Evolutionary conservation across 805 yeast genomes (phyloP).

Genomic region (Torulaspora delbrueckii): DNA sequence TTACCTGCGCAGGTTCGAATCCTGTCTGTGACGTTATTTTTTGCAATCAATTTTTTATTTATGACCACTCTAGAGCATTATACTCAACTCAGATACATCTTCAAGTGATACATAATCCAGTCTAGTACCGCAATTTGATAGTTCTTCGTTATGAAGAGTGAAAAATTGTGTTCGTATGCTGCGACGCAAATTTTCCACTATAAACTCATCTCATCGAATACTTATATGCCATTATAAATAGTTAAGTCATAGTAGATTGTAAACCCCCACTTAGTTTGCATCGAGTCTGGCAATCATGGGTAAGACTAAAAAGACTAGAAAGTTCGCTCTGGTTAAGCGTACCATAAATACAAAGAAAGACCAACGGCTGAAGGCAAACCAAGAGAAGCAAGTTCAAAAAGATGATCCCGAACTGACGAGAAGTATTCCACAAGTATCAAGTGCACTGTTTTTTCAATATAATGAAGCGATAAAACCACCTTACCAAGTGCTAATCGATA

Average conservation of each 20-base stretch:
- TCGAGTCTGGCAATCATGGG: constrained; percentile 54
- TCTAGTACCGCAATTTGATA: too few relatives aligned
- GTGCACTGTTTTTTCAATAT: constrained; percentile 90
- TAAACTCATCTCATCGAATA: constrained; percentile 10
- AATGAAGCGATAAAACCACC: constrained; percentile 97
- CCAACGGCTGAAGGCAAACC: constrained; percentile 45
- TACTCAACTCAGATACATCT: not conserved
- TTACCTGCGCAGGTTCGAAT: constrained; percentile 98
- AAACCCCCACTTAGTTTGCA: not conserved
- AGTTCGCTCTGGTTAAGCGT: constrained; percentile 89
- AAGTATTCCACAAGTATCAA: constrained; percentile 87
- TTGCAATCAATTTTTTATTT: constrained; percentile 21
- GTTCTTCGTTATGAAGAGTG: too few relatives aligned
- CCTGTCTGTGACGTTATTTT: constrained; percentile 93
- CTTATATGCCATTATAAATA: not conserved
- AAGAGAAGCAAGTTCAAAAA: constrained; percentile 39
- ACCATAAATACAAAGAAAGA: constrained; percentile 66
- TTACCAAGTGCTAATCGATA: constrained; percentile 91
- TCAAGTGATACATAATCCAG: too few relatives aligned
- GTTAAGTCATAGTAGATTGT: not conserved
- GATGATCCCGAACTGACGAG: constrained; percentile 74
- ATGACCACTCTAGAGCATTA: too few relatives aligned
- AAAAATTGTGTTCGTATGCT: constrained; percentile 1
- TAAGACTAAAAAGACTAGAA: constrained; percentile 93
- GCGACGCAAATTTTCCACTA: constrained; percentile 10